Evolutionary conservation across 768 basidiomycete species (phyloP).

Genomic region (Arthromyces matolae): DNA sequence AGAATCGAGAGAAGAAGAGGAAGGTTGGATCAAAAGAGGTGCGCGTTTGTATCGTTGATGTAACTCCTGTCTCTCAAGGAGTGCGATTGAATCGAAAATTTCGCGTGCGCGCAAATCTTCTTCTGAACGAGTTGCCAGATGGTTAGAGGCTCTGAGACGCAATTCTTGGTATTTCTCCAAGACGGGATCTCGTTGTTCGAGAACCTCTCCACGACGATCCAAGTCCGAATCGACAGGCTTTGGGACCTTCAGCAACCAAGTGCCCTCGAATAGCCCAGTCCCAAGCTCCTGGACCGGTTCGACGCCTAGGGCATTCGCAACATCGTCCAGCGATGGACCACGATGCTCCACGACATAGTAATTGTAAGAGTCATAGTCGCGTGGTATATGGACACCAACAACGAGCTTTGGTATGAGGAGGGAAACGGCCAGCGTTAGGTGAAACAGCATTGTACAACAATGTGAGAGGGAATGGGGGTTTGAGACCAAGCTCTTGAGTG

Average conservation of each 20-base stretch:
- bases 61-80: slow-evolving; percentile 60
- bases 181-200: slow-evolving; percentile 37
- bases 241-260: slow-evolving; percentile 76
- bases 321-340: slow-evolving; percentile 55
- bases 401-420: slow-evolving; percentile 28
- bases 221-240: slow-evolving; percentile 30
- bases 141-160: slow-evolving; percentile 30
- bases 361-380: slow-evolving; percentile 58
- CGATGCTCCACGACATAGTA: slow-evolving; percentile 80
- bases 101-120: slow-evolving; percentile 36
- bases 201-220: slow-evolving; percentile 29
- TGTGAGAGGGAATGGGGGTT: slow-evolving; percentile 5
- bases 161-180: slow-evolving; percentile 46
- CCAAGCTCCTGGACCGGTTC: slow-evolving; percentile 89
- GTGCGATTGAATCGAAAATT: slow-evolving; percentile 54
- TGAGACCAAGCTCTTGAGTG: not conserved
- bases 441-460: slow-evolving; percentile 28
- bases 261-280: slow-evolving; percentile 76
- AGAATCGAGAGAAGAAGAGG: slow-evolving; percentile 37
- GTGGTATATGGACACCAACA: slow-evolving; percentile 38
- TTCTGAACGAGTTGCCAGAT: slow-evolving; percentile 39
- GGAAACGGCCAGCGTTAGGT: slow-evolving; percentile 28
- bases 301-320: slow-evolving; percentile 60
- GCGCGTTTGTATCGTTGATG: slow-evolving; percentile 72
- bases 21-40: slow-evolving; percentile 54